These are phyloP conservation scores for Leptoxyphium fumago DNA, from an alignment of 2,329 filamentous ascomycete genomes.

Conservation along the genomic window DNA sequence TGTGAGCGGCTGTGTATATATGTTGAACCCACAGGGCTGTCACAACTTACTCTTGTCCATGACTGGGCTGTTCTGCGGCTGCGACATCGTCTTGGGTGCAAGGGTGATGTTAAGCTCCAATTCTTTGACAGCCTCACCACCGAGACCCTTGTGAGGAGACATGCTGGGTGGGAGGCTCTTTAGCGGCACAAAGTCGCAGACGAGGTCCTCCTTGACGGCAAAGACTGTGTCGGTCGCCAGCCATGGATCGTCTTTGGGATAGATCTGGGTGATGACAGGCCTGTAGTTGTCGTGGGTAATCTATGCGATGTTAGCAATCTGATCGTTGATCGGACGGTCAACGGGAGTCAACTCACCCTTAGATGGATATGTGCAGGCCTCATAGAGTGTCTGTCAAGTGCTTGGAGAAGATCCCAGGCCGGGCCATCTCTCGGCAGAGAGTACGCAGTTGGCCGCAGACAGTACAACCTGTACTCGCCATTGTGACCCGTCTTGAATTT, in stretches of 20 bases:
- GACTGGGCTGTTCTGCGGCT: constrained; percentile 1
- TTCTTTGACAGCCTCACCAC: constrained; percentile 25
- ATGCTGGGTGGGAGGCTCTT: constrained; percentile 39
- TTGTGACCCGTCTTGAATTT: constrained; percentile 59
- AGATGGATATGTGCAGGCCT: constrained; percentile 48
- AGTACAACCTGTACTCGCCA: constrained; percentile 60
- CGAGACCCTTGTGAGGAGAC: constrained; percentile 17
- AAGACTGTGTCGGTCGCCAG: constrained; percentile 45
- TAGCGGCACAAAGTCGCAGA: constrained; percentile 42
- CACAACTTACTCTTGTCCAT: background rate
- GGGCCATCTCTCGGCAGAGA: constrained; percentile 52
- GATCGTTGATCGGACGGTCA: background rate
- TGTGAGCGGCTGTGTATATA: no score
- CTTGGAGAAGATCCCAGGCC: constrained; percentile 36
- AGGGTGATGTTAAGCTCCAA: constrained; percentile 48
- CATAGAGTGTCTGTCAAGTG: constrained; percentile 45
- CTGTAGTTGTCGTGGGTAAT: constrained; percentile 39
- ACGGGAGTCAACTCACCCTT: constrained; percentile 25
- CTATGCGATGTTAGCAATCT: constrained; percentile 3
- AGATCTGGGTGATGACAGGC: constrained; percentile 43
- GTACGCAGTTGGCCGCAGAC: constrained; percentile 59
- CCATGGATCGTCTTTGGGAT: constrained; percentile 43
- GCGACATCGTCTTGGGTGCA: constrained; percentile 22
- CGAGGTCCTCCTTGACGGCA: constrained; percentile 46
- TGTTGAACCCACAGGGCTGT: no score